Base-by-base conservation (phyloP, 2,329 filamentous ascomycete species). In the Aspergillus ochraceus region DNA sequence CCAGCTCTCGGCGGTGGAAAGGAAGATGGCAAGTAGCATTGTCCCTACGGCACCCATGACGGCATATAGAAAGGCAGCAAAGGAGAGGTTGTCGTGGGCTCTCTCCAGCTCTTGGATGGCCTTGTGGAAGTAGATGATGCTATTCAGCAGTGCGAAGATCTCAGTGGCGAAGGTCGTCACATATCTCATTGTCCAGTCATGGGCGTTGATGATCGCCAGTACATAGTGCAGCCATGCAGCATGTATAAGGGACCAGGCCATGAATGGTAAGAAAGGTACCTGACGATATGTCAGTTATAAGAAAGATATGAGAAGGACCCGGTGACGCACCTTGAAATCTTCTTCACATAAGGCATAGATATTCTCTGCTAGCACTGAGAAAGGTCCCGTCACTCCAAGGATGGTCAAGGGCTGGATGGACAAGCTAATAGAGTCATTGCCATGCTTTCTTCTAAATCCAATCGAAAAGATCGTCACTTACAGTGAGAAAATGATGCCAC, bases 111-210 rank as follows among this genome's bases (percentile, higher is more conserved):
- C 87, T 68, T 88, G 85, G 36, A 86, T 80, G 2, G 86, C 86
- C 72, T 89, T 89, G 72, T 88, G 83, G 67, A 89, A 87, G 73
- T 89, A 89, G 64, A 89, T 88, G 59, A 89, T 82, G 65, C 84
- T 87, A 72, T 89, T 89, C 29, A 89, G 76, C 9, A 89, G 78
- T 2, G 85, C 86, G 70, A 89, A 89, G 57, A 89, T 87, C 69
- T 89, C 87, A 49, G 84, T 86, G 60, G 81, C 86, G 71, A 88
- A 89, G 20, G 83, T 85, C 2, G 87, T 89, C 52, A 89, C 87
- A 71, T 89, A 89, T 66, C 84, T 80, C 87, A 89, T 89, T 0
- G 86, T 89, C 84, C 86, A 89, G 71, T 88, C 86, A 68, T 89
- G 86, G 4, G 86, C 86, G 71, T 89, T 89, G 73, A 88, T 83